These are phyloP conservation scores for Parachaetomium inaequale DNA, from an alignment of 495 filamentous ascomycete genomes.

Conservation along the genomic window DNA sequence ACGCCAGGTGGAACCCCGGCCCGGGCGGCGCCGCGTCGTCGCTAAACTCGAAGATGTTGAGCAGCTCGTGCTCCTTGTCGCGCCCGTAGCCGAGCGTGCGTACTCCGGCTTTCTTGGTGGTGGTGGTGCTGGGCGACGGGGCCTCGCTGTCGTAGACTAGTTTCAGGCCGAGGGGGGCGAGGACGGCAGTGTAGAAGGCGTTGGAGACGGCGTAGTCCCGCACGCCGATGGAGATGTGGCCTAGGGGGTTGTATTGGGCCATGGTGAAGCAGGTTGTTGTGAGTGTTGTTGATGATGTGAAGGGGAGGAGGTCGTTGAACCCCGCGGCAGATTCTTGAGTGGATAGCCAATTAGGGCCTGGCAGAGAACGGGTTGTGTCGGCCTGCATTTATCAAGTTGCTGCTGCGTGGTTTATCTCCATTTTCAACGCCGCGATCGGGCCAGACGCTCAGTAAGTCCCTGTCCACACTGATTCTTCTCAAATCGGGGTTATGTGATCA, in stretches of 20 bases:
- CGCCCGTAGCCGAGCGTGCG: conserved; percentile 35
- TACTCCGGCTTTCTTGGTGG: conserved; percentile 9
- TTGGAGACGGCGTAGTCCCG: conserved; percentile 29
- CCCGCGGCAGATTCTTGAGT: too few relatives aligned
- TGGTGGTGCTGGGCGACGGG: conserved; percentile 1
- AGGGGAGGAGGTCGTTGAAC: not conserved
- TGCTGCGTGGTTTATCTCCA: too few relatives aligned
- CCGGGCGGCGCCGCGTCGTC: conserved; percentile 24
- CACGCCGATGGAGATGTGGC: conserved; percentile 37
- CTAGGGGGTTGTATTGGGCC: conserved; percentile 26
- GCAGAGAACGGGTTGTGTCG: too few relatives aligned
- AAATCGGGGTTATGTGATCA: conserved; percentile 16
- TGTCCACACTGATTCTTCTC: too few relatives aligned
- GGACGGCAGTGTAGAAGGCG: conserved; percentile 34
- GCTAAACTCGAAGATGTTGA: conserved; percentile 36
- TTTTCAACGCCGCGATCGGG: too few relatives aligned
- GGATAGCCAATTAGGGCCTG: too few relatives aligned
- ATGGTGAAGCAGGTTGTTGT: not conserved
- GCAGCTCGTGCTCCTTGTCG: conserved; percentile 24
- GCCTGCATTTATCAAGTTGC: too few relatives aligned
- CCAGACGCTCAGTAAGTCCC: too few relatives aligned
- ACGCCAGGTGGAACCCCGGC: conserved; percentile 35
- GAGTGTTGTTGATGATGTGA: not conserved
- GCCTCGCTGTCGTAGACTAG: conserved; percentile 37
- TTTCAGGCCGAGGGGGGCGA: conserved; percentile 28